Evolutionary conservation across 495 filamentous ascomycete genomes (phyloP).

Genomic region (Cladorrhinum samala): DNA sequence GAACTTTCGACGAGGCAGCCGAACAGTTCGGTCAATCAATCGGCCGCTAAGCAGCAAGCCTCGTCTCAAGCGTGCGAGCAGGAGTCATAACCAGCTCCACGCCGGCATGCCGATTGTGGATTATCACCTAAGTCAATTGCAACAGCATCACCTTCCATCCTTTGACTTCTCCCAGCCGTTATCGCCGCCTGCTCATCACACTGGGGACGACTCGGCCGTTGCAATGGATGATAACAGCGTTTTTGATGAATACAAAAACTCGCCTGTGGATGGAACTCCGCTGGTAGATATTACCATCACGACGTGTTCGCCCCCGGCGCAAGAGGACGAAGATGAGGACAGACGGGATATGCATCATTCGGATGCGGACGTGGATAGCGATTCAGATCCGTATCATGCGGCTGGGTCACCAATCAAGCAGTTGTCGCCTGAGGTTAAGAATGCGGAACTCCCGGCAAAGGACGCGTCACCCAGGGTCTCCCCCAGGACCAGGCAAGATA

Average conservation of each 20-base stretch:
- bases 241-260: background rate
- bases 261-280: background rate
- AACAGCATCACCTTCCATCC: background rate
- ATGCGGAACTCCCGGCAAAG: background rate
- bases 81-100: constrained; percentile 13
- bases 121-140: constrained; percentile 3
- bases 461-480: no score
- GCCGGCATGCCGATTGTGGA: constrained; percentile 3
- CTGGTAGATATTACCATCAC: constrained; percentile 1
- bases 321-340: background rate
- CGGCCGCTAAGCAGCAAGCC: constrained; percentile 9
- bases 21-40: constrained; percentile 4
- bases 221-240: constrained; percentile 6
- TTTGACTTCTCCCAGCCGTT: constrained; percentile 33
- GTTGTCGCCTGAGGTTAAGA: background rate
- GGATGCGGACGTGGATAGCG: constrained; percentile 7
- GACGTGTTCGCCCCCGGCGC: background rate
- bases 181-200: constrained; percentile 15
- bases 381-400: constrained; percentile 6
- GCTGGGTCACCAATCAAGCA: background rate
- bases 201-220: constrained; percentile 14
- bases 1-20: constrained; percentile 9
- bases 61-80: constrained; percentile 25
- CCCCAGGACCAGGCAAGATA: background rate
- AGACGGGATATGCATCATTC: background rate